Base-by-base conservation (phyloP, 2,329 filamentous ascomycete genomes). In the Trichoderma aggressivum region DNA sequence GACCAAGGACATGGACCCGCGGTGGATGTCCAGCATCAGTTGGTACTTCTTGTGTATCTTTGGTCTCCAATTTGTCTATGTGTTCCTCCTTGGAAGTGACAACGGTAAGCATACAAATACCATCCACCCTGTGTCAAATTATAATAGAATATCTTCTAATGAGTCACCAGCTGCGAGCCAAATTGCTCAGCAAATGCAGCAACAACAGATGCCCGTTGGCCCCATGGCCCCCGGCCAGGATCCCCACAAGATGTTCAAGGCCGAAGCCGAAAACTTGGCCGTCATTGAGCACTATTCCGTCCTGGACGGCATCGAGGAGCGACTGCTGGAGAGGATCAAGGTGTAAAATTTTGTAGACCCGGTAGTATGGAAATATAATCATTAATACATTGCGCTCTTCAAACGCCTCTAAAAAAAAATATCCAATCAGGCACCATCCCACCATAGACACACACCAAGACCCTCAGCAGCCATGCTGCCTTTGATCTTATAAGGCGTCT, bases 41-140 rank as follows among this genome's bases (percentile, higher is more conserved):
- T 99, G 96, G 94, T 99, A 99, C 85, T 98, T 99, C 80, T 84
- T 99, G 75, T 98, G 97, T 78, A 90, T 99, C 74, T 98, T 99
- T 80, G 96, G 97, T 60, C 86, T 99, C 71, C 95, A 98, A 81
- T 94, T 95, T 69, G 94, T 99, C 71, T 99, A 99, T 81, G 97
- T 96, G 79, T 98, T 98, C 81, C 91, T 99, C 63, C 87, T 99
- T 16, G 96, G 96, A 10, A 97, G 92, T 80, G 97, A 99, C 78
- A 98, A 98, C 81, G 91, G 94, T 98, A 86, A 81, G 90, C 84
- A 16, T 26, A 58, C 16, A 14, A 11, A 26, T n/a, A 26, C n/a
- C 11, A 43, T 8, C 0, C 26, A 7, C 1, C 16, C 30, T n/a
- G 3, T 30, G 21, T 30, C 24, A 30, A 16, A 7, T 3, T 3